Percentiles rank a stretch among this genome's conserved stretches.
phyloP scores from a whole-genome alignment of 1,284 basidiomycete species.

The Chalciporus sp. region DNA sequence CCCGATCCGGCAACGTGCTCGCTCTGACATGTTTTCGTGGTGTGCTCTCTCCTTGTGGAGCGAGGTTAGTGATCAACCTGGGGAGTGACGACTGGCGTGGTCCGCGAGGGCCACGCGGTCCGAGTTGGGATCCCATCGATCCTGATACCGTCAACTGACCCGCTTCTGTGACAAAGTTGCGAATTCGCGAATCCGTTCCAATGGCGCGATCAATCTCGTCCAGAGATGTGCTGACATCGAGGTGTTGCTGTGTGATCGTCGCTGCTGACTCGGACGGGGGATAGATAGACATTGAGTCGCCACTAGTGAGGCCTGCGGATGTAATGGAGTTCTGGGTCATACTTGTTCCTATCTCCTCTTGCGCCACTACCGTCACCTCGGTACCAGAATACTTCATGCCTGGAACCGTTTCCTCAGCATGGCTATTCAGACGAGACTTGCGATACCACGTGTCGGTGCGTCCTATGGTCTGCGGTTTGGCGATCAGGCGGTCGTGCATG shows the following conservation, averaged over 20 bases:
- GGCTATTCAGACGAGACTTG: slow-evolving; percentile 21
- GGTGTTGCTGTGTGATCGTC: slow-evolving; percentile 20
- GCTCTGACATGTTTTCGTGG: slow-evolving; percentile 27
- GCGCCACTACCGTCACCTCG: slow-evolving; percentile 32
- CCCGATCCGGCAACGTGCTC: slow-evolving; percentile 39
- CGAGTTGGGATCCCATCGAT: slow-evolving; percentile 21
- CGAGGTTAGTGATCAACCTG: slow-evolving; percentile 11
- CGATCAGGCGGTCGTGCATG: slow-evolving; percentile 17
- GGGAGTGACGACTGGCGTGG: slow-evolving; percentile 19
- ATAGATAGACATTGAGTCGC: slow-evolving; percentile 29
- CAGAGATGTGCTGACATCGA: slow-evolving; percentile 22
- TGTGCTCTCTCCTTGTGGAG: slow-evolving; percentile 24
- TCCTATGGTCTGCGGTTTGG: slow-evolving; percentile 20
- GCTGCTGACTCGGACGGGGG: slow-evolving; percentile 26
- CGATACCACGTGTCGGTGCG: slow-evolving; percentile 33
- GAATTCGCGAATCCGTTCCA: slow-evolving; percentile 25
- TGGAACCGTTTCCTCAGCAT: slow-evolving; percentile 28
- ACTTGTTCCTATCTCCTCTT: slow-evolving; percentile 15
- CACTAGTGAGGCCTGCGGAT: slow-evolving; percentile 14
- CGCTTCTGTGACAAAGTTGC: slow-evolving; percentile 21
- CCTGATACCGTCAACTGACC: slow-evolving; percentile 24
- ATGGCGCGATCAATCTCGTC: slow-evolving; percentile 33
- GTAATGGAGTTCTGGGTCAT: slow-evolving; percentile 7
- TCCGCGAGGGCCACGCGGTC: slow-evolving; percentile 23
- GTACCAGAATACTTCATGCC: slow-evolving; percentile 33